phyloP scores from a whole-genome alignment of 1,139 yeast species.

The Yamadazyma conglobata region DNA sequence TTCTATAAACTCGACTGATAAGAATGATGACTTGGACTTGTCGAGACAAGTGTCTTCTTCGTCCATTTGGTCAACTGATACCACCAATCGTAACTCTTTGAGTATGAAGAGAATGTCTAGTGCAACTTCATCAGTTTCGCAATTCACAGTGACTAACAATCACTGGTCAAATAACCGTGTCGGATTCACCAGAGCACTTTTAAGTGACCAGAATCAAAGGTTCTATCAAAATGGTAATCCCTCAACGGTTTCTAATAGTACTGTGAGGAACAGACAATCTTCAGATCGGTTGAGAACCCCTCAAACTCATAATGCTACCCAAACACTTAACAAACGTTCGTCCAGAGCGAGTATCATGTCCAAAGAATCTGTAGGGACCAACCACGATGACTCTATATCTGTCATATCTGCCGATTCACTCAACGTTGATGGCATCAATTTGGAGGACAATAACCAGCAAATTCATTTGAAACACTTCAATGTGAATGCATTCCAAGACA shows the following conservation, averaged over 20 bases:
- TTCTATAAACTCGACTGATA: constrained; percentile 1
- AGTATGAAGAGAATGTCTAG: constrained; percentile 32
- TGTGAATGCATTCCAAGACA: constrained; percentile 45
- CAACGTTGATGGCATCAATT: constrained; percentile 19
- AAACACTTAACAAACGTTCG: constrained; percentile 26
- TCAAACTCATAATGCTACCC: constrained; percentile 1
- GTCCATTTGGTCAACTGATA: constrained; percentile 42
- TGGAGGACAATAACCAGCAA: constrained; percentile 14
- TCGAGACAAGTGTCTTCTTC: constrained; percentile 31
- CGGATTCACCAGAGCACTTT: constrained; percentile 44
- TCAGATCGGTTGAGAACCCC: constrained; percentile 25
- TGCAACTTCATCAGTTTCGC: constrained; percentile 30
- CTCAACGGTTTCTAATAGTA: constrained; percentile 19
- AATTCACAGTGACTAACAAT: constrained; percentile 20
- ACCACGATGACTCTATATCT: constrained; percentile 36
- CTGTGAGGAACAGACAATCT: constrained; percentile 28
- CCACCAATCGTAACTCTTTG: constrained; percentile 24
- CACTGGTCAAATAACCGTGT: constrained; percentile 22
- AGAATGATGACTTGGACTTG: constrained; percentile 15
- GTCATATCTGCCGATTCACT: constrained; percentile 36
- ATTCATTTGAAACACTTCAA: constrained; percentile 35
- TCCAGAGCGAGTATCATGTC: constrained; percentile 38
- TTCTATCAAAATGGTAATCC: constrained; percentile 23
- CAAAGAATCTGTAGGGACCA: constrained; percentile 14
- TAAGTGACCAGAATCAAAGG: constrained; percentile 27